Base-by-base conservation (phyloP, 768 basidiomycete genomes). In the Boletus reticuloceps region DNA sequence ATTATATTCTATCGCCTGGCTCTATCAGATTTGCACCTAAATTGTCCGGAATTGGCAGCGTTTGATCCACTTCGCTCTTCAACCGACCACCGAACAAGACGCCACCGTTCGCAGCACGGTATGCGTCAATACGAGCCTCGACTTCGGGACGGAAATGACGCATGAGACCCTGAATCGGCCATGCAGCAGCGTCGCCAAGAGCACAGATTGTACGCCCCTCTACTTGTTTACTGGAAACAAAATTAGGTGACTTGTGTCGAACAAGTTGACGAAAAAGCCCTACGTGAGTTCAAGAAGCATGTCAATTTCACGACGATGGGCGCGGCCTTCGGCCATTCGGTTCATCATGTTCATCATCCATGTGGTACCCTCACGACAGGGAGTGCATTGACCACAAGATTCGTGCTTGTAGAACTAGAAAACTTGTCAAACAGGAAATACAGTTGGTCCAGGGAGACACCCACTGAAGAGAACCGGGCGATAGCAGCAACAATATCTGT, bases 291-390 rank as follows among this genome's bases (percentile, higher is more conserved):
- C 96, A 29, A 95, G 83, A 13, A 99, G 79, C 96, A 98, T 98
- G 72, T 98, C 96, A 55, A 99, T 98, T 77, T 99, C 96, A 55
- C 96, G 86, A 60, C 81, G 80, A 66, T 95, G 91, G 0, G 88
- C 91, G 12, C 95, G 83, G 4, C 96, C 96, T 67, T 91, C 89
- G 17, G 90, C 92, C 79, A 99, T 84, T 45, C 96, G 87, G 70
- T 93, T 83, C 96, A 99, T 99, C 94, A 98, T 98, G 74, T 98
- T 96, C 84, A 89, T 92, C 91, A 99, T 93, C 96, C 96, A 98
- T 0, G 94, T 97, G 3, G 96, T 98, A 37, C 94, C 94, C 66
- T 94, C 91, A 59, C 92, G 77, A 70, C 94, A 96, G 5, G 94
- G 94, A 12, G 94, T 95, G 65, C 95, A 98, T 69, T 98, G 96